Base-by-base conservation (phyloP, 2,329 filamentous ascomycete species). In the Exophiala lecanii-corni region DNA sequence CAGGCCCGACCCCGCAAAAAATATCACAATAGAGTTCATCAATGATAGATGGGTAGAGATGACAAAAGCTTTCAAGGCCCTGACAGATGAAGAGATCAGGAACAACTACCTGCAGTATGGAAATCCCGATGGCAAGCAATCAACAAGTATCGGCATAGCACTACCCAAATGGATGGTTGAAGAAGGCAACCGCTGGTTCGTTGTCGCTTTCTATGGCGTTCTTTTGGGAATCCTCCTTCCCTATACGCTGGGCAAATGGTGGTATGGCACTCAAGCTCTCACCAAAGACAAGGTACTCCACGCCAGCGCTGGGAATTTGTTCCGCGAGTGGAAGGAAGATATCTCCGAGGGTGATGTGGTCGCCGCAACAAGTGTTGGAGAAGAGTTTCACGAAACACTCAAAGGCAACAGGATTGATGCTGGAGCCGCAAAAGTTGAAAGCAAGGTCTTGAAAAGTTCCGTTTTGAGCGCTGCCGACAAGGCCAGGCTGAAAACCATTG, bases 31-130 rank as follows among this genome's bases (percentile, higher is more conserved):
- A 42, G 89, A 97, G 56, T 76, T 72, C 13, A 76, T 97, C 57
- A 98, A 92, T 66, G 76, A 89, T 47, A 76, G 82, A 63, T 98
- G 92, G 70, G 89, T 97, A 43, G 89, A 97, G 61, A 79, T 97
- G 58, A 92, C 88, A 56, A 98, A 98, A 72, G 92, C 92, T 5
- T 98, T 96, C 76, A 95, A 98, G 69, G 85, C 92, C 3, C 78
- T 98, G 36, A 98, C 94, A 3, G 92, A 98, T 61, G 94, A 98
- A 68, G 92, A 97, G 31, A 78, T 97, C 49, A 86, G 92, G 60
- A 94, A 94, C 69, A 98, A 98, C 72, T 98, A 86, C 67, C 82
- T 95, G 40, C 86, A 94, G 65, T 98, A 85, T 59, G 92, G 92
- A 43, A 89, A 98, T 65, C 92, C 92, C 5, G 92, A 98, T 63